These are phyloP conservation scores for Tylopilus rubrobrunneus DNA, from an alignment of 768 basidiomycete species.

Conservation along the genomic window DNA sequence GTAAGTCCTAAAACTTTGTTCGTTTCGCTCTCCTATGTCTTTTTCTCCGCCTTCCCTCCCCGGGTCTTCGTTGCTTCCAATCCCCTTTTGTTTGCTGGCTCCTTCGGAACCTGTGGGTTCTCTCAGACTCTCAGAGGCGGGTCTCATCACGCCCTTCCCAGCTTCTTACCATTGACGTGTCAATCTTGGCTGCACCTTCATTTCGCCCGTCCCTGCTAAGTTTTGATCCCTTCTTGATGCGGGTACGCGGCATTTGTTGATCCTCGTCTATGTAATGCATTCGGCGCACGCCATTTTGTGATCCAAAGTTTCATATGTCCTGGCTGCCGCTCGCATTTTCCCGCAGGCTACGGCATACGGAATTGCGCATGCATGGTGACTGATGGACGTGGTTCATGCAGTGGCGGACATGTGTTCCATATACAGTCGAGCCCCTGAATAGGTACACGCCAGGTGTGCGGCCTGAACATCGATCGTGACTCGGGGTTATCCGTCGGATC, in stretches of 20 bases:
- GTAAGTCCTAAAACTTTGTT: constrained; percentile 22
- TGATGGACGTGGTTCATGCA: constrained; percentile 26
- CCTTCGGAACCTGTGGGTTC: constrained; percentile 13
- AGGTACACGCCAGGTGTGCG: constrained; percentile 13
- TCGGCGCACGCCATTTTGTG: constrained; percentile 9
- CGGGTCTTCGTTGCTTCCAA: constrained; percentile 9
- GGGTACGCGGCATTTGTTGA: constrained; percentile 1
- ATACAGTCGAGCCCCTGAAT: constrained; percentile 11
- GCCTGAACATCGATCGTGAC: constrained; percentile 13
- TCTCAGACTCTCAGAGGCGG: neutral
- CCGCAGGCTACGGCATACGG: constrained; percentile 25
- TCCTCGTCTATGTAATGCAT: neutral
- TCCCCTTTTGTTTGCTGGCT: constrained; percentile 1
- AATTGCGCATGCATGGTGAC: constrained; percentile 25
- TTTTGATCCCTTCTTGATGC: constrained; percentile 15
- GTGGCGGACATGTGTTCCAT: constrained; percentile 19
- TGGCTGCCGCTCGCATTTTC: constrained; percentile 19
- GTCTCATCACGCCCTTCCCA: constrained; percentile 7
- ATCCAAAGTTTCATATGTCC: constrained; percentile 17
- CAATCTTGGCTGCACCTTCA: constrained; percentile 5
- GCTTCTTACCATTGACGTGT: constrained; percentile 1
- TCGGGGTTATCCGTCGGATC: constrained; percentile 22
- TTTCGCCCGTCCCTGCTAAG: constrained; percentile 3
- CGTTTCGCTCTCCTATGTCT: neutral
- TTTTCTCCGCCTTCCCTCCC: neutral